These are phyloP conservation scores for Diaporthe velutina DNA, from an alignment of 2,329 filamentous ascomycete genomes.

Conservation along the genomic window DNA sequence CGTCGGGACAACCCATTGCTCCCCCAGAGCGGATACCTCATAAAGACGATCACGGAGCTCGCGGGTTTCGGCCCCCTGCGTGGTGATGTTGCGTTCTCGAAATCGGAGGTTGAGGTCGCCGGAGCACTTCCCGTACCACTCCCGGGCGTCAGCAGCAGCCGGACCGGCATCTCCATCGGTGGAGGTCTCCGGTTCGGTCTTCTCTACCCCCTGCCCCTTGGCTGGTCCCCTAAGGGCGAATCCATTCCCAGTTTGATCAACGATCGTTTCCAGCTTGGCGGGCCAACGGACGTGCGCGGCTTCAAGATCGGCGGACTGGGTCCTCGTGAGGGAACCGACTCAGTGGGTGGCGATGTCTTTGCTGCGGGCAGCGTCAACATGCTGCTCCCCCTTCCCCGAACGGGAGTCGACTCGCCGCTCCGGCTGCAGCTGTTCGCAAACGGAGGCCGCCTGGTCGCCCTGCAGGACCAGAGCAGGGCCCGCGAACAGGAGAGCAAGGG, in stretches of 20 bases:
- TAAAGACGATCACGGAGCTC: constrained; percentile 84
- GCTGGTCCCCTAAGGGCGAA: constrained; percentile 62
- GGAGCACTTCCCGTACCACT: constrained; percentile 80
- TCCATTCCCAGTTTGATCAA: constrained; percentile 84
- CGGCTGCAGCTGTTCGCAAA: constrained; percentile 93
- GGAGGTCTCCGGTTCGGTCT: constrained; percentile 85
- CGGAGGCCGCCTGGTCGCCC: constrained; percentile 84
- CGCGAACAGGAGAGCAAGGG: constrained; percentile 52
- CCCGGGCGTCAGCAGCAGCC: constrained; percentile 71
- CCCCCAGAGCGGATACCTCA: constrained; percentile 83
- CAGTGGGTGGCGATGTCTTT: constrained; percentile 92
- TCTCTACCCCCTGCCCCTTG: constrained; percentile 83
- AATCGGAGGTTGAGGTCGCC: constrained; percentile 87
- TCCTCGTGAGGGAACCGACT: constrained; percentile 86
- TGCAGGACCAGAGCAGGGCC: constrained; percentile 66
- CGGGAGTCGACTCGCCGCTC: constrained; percentile 85
- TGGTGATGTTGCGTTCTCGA: constrained; percentile 94
- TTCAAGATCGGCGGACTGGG: constrained; percentile 92
- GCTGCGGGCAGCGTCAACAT: constrained; percentile 90
- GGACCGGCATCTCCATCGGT: constrained; percentile 85
- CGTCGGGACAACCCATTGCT: constrained; percentile 87
- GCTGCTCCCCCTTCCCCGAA: constrained; percentile 84
- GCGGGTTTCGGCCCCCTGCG: constrained; percentile 86
- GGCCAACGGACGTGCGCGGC: constrained; percentile 93
- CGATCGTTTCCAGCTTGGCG: constrained; percentile 94